Evolutionary conservation across 164 flowering plant genomes (phyloP).

Genomic region (Vitis cinerea): DNA sequence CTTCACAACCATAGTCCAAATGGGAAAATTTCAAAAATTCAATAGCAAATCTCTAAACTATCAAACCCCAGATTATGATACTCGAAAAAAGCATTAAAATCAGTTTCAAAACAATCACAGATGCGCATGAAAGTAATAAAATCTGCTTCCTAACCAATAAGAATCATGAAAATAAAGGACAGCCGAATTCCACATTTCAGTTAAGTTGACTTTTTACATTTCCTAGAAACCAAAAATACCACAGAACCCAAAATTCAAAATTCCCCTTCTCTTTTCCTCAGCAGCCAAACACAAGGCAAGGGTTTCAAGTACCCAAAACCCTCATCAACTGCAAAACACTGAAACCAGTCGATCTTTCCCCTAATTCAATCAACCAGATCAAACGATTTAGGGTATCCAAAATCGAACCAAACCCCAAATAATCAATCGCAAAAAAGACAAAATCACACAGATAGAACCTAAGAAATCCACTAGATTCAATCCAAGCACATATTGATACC

Average conservation of each 20-base stretch:
- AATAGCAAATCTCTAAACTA: not conserved
- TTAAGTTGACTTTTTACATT: no score
- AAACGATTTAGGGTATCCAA: not conserved
- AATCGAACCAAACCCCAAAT: not conserved
- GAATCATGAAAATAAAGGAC: no score
- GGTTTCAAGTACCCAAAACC: not conserved
- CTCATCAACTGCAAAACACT: not conserved
- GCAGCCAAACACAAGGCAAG: not conserved
- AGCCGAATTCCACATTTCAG: no score
- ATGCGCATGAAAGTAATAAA: not conserved
- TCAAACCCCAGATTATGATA: not conserved
- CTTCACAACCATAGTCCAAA: not conserved
- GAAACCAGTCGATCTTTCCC: not conserved
- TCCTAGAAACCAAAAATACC: not conserved
- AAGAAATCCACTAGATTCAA: not conserved
- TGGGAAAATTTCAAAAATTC: not conserved
- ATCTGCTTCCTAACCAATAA: no score
- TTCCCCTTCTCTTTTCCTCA: not conserved
- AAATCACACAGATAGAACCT: not conserved
- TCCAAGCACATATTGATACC: not conserved
- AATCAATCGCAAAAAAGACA: not conserved
- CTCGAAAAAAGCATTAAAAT: not conserved
- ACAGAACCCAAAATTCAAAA: not conserved
- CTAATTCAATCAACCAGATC: constrained; percentile 3
- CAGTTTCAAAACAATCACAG: not conserved